Conservation (phyloP, 2,329 filamentous ascomycete species). For the Hypoxylon sp. region DNA sequence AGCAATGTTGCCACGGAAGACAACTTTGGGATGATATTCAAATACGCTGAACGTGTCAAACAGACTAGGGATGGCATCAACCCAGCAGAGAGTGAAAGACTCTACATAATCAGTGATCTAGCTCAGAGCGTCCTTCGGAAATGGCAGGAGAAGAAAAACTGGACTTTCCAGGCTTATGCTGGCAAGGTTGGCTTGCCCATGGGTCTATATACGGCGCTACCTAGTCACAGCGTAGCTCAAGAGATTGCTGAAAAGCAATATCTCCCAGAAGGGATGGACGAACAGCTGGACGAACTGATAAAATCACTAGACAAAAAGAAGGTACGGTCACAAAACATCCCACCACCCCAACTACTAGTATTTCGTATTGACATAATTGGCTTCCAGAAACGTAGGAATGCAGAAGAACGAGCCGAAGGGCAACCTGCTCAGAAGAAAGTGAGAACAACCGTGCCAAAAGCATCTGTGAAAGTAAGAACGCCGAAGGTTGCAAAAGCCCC, state of each 20-base stretch:
- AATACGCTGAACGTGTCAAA: slow-evolving; percentile 93
- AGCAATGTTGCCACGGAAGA: slow-evolving; percentile 84
- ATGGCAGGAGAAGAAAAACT: slow-evolving; percentile 88
- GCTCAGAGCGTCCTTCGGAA: slow-evolving; percentile 84
- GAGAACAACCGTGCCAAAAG: slow-evolving; percentile 52
- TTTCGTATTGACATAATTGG: slow-evolving; percentile 47
- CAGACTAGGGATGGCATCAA: slow-evolving; percentile 85
- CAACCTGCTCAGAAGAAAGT: slow-evolving; percentile 59
- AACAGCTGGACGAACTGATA: slow-evolving; percentile 78
- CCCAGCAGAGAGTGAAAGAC: slow-evolving; percentile 74
- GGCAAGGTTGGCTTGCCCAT: slow-evolving; percentile 84
- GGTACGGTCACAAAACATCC: slow-evolving; percentile 56
- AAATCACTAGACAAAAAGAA: slow-evolving; percentile 79
- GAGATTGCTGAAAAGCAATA: slow-evolving; percentile 89
- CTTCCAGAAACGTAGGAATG: slow-evolving; percentile 68
- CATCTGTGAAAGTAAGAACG: slow-evolving; percentile 53
- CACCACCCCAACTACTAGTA: slow-evolving; percentile 1
- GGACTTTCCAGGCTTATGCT: slow-evolving; percentile 86
- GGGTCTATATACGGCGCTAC: slow-evolving; percentile 81
- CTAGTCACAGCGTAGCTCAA: slow-evolving; percentile 82
- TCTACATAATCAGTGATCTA: slow-evolving; percentile 91
- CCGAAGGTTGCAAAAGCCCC: slow-evolving; percentile 51
- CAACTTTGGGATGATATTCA: slow-evolving; percentile 89
- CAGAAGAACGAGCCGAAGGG: slow-evolving; percentile 64
- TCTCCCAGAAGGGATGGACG: slow-evolving; percentile 81